Conservation (phyloP, 1,284 basidiomycete species). For the Trichosporon asahii region DNA sequence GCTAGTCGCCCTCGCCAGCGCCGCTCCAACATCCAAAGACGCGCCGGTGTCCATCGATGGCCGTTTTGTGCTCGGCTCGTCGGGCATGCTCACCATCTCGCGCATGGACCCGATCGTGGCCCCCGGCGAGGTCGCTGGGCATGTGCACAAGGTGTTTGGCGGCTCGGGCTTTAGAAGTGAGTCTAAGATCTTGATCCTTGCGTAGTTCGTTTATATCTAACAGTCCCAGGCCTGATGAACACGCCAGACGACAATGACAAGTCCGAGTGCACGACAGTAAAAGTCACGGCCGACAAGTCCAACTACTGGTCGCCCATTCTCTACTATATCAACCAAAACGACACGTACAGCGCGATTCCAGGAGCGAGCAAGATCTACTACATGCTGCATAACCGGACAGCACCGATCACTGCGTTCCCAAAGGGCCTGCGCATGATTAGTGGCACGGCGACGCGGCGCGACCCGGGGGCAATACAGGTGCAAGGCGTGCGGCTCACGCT, state of each 20-base stretch:
- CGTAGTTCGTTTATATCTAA: background rate
- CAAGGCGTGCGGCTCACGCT: slow-evolving; percentile 5
- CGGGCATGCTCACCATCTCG: slow-evolving; percentile 34
- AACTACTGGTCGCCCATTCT: slow-evolving; percentile 39
- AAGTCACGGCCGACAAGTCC: slow-evolving; percentile 37
- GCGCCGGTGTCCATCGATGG: too few species aligned
- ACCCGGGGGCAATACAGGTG: slow-evolving; percentile 15
- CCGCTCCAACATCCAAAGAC: too few species aligned
- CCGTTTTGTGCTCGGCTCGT: slow-evolving; percentile 34
- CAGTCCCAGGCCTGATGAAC: slow-evolving; percentile 25
- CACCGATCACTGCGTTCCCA: slow-evolving; percentile 46
- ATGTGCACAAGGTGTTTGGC: slow-evolving; percentile 50
- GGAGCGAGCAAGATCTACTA: background rate
- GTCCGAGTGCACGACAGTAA: slow-evolving; percentile 34
- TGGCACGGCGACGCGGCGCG: slow-evolving; percentile 33
- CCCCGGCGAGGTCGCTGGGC: slow-evolving; percentile 40
- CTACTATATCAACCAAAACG: slow-evolving; percentile 24
- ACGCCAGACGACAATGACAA: slow-evolving; percentile 22
- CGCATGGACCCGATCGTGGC: slow-evolving; percentile 50
- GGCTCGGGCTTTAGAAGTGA: slow-evolving; percentile 38
- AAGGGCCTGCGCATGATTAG: slow-evolving; percentile 44
- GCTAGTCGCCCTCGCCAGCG: too few species aligned
- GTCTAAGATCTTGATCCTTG: background rate
- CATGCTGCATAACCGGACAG: slow-evolving; percentile 19
- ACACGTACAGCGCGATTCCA: slow-evolving; percentile 12